These are phyloP conservation scores for Astragalus glycyphyllos DNA, from an alignment of 306 rosid species.

Conservation along the genomic window DNA sequence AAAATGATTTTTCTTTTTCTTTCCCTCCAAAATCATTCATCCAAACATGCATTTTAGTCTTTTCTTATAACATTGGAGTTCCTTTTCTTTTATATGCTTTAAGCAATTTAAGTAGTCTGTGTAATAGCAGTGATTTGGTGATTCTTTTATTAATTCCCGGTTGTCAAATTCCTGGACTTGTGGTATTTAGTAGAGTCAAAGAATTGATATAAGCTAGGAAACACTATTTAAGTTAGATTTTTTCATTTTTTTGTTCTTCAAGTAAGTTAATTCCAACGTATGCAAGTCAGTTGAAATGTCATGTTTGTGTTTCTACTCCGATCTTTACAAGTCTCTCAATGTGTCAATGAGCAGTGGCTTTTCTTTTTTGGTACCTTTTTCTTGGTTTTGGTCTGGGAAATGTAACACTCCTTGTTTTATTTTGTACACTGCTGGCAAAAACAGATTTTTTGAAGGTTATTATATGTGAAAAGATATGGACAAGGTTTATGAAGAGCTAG, in stretches of 20 bases:
- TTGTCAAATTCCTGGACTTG: no score
- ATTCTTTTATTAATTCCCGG: neutral
- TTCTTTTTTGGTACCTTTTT: neutral
- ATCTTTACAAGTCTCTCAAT: slow-evolving; percentile 11
- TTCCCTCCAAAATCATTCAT: neutral
- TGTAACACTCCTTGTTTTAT: neutral
- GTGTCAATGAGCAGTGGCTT: slow-evolving; percentile 1
- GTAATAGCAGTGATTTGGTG: neutral
- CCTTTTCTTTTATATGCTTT: slow-evolving; percentile 5
- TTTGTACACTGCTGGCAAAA: slow-evolving; percentile 15
- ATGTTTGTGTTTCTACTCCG: slow-evolving; percentile 10
- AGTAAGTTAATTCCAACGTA: neutral
- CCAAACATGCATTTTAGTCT: neutral
- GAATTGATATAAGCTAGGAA: no score
- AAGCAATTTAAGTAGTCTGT: neutral
- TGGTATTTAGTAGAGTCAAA: no score
- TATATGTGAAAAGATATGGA: slow-evolving; percentile 56
- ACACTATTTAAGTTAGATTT: no score
- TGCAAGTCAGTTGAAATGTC: slow-evolving; percentile 17
- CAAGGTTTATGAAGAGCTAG: slow-evolving; percentile 66
- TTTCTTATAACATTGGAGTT: neutral
- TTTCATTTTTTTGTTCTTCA: neutral
- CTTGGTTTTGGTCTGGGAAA: neutral
- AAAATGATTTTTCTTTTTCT: no score
- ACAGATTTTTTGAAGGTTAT: slow-evolving; percentile 29